Conservation (phyloP, 208 protist species). For the Ichthyophonus hoferi region DNA sequence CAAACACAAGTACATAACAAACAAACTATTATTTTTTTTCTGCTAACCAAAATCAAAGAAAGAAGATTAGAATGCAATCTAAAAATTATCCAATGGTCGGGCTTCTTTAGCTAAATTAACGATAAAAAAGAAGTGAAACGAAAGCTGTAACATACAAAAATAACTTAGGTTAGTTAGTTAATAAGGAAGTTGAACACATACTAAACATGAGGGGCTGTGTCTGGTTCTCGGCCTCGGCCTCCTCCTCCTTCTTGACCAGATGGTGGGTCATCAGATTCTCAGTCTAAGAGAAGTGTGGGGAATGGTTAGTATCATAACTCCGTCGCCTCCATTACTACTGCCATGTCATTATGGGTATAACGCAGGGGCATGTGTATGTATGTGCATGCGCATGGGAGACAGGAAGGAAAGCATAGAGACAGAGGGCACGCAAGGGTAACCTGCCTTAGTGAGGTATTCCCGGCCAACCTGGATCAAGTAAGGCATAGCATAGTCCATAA, state of each 20-base stretch:
- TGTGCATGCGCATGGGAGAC: slow-evolving; percentile 37
- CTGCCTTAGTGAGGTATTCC: slow-evolving; percentile 81
- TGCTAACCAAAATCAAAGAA: too few species aligned
- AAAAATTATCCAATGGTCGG: too few species aligned
- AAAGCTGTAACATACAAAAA: too few species aligned
- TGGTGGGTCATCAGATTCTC: slow-evolving; percentile 67
- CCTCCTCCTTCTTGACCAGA: slow-evolving; percentile 72
- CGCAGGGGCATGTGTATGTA: too few species aligned
- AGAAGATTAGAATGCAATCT: too few species aligned
- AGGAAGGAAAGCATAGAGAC: not conserved
- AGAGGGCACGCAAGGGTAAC: not conserved
- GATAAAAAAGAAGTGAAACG: too few species aligned
- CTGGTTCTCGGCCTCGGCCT: slow-evolving; percentile 57
- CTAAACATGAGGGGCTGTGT: slow-evolving; percentile 50
- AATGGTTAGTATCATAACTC: not conserved
- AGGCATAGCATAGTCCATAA: slow-evolving; percentile 96
- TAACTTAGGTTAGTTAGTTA: not conserved
- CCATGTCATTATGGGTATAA: not conserved
- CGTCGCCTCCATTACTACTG: not conserved
- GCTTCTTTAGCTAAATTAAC: too few species aligned
- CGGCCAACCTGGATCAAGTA: slow-evolving; percentile 94
- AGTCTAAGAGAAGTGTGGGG: not conserved
- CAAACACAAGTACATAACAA: too few species aligned
- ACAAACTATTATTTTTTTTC: too few species aligned
- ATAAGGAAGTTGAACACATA: too few species aligned